These are phyloP conservation scores for Sanguinoderma infundibulare DNA, from an alignment of 1,284 basidiomycete species.

Conservation along the genomic window DNA sequence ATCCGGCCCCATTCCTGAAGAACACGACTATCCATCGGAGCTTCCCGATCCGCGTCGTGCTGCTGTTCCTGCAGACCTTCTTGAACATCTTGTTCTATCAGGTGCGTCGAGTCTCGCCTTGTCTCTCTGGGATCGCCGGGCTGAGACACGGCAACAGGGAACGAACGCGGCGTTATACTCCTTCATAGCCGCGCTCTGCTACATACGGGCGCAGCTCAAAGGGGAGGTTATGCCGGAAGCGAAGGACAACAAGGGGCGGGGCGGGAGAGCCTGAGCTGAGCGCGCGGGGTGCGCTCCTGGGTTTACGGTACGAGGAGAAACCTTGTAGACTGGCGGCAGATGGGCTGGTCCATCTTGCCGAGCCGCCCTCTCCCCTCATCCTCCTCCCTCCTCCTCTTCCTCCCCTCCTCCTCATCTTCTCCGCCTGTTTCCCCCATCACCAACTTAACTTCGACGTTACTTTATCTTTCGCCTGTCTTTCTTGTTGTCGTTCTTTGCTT, in stretches of 20 bases:
- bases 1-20: constrained; percentile 64
- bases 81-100: constrained; percentile 80
- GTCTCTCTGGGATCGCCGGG: neutral
- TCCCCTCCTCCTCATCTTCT: constrained; percentile 1
- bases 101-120: constrained; percentile 45
- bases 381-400: constrained; percentile 10
- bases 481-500: constrained; percentile 27
- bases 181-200: constrained; percentile 67
- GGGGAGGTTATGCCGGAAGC: constrained; percentile 72
- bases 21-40: constrained; percentile 64
- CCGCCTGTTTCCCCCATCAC: constrained; percentile 2
- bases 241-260: constrained; percentile 64
- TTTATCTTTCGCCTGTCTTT: constrained; percentile 21
- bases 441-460: constrained; percentile 16
- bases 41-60: constrained; percentile 62
- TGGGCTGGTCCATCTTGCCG: constrained; percentile 33
- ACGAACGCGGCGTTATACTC: constrained; percentile 79
- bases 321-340: constrained; percentile 25
- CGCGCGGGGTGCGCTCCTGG: constrained; percentile 15
- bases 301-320: constrained; percentile 30
- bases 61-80: constrained; percentile 68
- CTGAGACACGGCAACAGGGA: constrained; percentile 50
- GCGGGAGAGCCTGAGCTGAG: constrained; percentile 57
- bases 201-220: constrained; percentile 61
- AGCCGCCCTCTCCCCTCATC: constrained; percentile 14